phyloP scores from a whole-genome alignment of 1,284 basidiomycete genomes.

The Sanghuangporus sanghuang region DNA sequence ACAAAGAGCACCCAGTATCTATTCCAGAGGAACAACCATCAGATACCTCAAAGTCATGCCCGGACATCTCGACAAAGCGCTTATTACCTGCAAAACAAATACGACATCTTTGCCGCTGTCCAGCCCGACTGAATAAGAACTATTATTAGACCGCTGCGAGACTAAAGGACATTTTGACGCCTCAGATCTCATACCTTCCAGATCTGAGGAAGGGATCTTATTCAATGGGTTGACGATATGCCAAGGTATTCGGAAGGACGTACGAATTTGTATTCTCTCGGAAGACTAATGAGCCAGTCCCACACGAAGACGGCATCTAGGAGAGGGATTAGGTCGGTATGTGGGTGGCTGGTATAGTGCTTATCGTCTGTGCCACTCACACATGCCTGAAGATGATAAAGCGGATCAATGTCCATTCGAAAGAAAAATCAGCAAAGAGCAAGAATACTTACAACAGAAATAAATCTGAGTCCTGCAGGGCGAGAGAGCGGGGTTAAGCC shows the following conservation, averaged over 20 bases:
- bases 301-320: slow-evolving; percentile 72
- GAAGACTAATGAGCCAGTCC: slow-evolving; percentile 76
- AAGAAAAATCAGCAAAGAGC: slow-evolving; percentile 9
- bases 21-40: slow-evolving; percentile 9
- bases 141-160: background rate
- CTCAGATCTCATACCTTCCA: slow-evolving; percentile 41
- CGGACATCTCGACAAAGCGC: slow-evolving; percentile 13
- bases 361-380: slow-evolving; percentile 36
- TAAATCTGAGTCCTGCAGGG: slow-evolving; percentile 60
- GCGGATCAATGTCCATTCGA: background rate
- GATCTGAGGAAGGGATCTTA: slow-evolving; percentile 38
- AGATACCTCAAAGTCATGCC: background rate
- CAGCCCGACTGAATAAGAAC: slow-evolving; percentile 45
- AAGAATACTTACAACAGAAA: slow-evolving; percentile 66
- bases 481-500: slow-evolving; percentile 11
- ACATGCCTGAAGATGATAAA: slow-evolving; percentile 52
- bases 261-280: slow-evolving; percentile 71
- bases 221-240: slow-evolving; percentile 17
- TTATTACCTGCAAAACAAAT: slow-evolving; percentile 71
- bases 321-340: background rate
- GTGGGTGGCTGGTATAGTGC: slow-evolving; percentile 19
- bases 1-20: slow-evolving; percentile 77
- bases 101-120: slow-evolving; percentile 75
- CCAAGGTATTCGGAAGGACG: slow-evolving; percentile 23
- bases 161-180: background rate